These are phyloP conservation scores for Gastrolobium villosum DNA, from an alignment of 306 rosid genomes.

Conservation along the genomic window DNA sequence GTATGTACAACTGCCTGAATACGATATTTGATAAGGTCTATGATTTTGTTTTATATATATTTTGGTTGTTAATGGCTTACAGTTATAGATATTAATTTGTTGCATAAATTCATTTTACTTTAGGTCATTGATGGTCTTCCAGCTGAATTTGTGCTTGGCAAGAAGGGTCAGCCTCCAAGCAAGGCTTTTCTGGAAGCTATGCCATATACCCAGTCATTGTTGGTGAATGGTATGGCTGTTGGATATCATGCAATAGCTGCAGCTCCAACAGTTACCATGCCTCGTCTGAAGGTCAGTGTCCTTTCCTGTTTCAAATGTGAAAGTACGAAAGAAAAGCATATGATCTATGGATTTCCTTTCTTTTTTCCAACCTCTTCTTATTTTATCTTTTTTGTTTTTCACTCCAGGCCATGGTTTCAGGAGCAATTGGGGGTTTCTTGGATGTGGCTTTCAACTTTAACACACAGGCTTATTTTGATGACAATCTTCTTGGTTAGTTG, in stretches of 20 bases:
- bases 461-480: conserved; percentile 91
- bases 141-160: conserved; percentile 95
- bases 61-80: conserved; percentile 28
- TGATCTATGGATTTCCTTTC: conserved; percentile 15
- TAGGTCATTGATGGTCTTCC: conserved; percentile 99
- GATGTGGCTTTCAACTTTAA: conserved; percentile 95
- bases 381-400: conserved; percentile 42
- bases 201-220: conserved; percentile 89
- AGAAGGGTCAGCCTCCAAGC: conserved; percentile 69
- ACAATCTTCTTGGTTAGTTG: conserved; percentile 89
- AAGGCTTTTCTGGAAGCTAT: conserved; percentile 75
- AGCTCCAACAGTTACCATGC: conserved; percentile 99
- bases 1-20: conserved; percentile 53
- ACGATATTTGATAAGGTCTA: conserved; percentile 11
- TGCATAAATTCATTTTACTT: conserved; percentile 54
- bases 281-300: conserved; percentile 82
- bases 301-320: conserved; percentile 41
- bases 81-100: conserved; percentile 41
- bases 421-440: conserved; percentile 94
- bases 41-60: conserved; percentile 15
- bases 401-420: conserved; percentile 92
- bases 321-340: conserved; percentile 14
- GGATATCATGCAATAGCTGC: conserved; percentile 93
- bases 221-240: conserved; percentile 74
- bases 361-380: conserved; percentile 22